Conservation (phyloP, 2,329 filamentous ascomycete genomes). For the Sclerotinia glacialis region DNA sequence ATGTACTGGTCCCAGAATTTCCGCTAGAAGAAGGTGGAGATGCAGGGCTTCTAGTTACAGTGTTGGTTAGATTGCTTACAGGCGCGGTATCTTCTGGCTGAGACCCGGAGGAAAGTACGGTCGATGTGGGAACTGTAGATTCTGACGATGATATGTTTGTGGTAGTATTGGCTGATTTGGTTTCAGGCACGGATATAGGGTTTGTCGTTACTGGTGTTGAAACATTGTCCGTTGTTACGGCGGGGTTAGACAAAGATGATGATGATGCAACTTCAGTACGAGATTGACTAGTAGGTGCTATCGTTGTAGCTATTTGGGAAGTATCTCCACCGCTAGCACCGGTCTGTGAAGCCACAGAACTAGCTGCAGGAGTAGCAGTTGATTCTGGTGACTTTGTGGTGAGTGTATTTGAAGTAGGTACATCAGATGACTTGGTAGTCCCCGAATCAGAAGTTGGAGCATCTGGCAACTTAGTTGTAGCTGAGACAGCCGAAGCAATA, state of each 20-base stretch:
- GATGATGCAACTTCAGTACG: conserved; percentile 3
- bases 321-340: background rate
- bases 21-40: background rate
- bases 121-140: background rate
- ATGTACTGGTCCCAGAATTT: background rate
- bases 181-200: background rate
- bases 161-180: background rate
- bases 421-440: background rate
- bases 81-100: background rate
- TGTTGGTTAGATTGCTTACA: background rate
- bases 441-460: background rate
- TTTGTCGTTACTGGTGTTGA: background rate
- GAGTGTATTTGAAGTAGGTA: background rate
- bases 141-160: background rate
- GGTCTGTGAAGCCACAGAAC: background rate
- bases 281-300: background rate
- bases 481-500: background rate
- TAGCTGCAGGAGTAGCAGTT: too few species aligned
- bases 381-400: background rate
- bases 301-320: background rate
- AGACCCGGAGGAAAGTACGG: background rate
- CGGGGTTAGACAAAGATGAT: too few species aligned
- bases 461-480: background rate
- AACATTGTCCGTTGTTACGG: background rate
- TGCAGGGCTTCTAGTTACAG: background rate